Percentiles rank a stretch among this genome's conserved stretches.
phyloP scores from a whole-genome alignment of 2,329 filamentous ascomycete genomes.

The Verticillium zaregamsianum region DNA sequence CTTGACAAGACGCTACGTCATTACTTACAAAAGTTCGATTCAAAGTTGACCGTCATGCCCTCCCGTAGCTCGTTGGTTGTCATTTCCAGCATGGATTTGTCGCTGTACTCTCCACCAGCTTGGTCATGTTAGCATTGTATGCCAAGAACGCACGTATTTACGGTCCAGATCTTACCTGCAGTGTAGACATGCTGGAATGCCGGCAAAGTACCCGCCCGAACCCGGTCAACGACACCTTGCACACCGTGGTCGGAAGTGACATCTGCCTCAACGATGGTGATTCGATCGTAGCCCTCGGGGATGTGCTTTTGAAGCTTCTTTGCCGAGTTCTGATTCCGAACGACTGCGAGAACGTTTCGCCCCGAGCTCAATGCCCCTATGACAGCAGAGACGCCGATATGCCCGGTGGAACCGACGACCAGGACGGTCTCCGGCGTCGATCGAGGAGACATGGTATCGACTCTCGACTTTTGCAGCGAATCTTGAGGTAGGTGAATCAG shows the following conservation, averaged over 20 bases:
- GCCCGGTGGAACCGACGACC: constrained; percentile 32
- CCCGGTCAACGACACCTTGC: constrained; percentile 27
- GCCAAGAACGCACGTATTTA: neutral
- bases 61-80: constrained; percentile 15
- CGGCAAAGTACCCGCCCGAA: constrained; percentile 26
- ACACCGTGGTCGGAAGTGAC: constrained; percentile 24
- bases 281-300: constrained; percentile 13
- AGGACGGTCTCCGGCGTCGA: constrained; percentile 24
- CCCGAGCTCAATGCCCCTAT: constrained; percentile 21
- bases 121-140: neutral
- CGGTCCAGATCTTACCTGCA: constrained; percentile 16
- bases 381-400: constrained; percentile 30
- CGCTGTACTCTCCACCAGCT: constrained; percentile 21
- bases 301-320: too few relatives aligned
- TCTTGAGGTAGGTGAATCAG: too few relatives aligned
- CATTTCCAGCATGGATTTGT: constrained; percentile 17
- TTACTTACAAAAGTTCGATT: constrained; percentile 25
- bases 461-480: too few relatives aligned
- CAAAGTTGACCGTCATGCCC: constrained; percentile 18
- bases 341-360: constrained; percentile 5
- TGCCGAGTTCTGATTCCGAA: too few relatives aligned
- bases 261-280: constrained; percentile 28
- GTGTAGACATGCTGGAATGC: constrained; percentile 33
- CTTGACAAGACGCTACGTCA: neutral
- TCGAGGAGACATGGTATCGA: too few relatives aligned